Evolutionary conservation across 2,329 filamentous ascomycete genomes (phyloP), one percentile per base, ranked within the genome.

Genomic region (Clonostachys sp.): DNA sequence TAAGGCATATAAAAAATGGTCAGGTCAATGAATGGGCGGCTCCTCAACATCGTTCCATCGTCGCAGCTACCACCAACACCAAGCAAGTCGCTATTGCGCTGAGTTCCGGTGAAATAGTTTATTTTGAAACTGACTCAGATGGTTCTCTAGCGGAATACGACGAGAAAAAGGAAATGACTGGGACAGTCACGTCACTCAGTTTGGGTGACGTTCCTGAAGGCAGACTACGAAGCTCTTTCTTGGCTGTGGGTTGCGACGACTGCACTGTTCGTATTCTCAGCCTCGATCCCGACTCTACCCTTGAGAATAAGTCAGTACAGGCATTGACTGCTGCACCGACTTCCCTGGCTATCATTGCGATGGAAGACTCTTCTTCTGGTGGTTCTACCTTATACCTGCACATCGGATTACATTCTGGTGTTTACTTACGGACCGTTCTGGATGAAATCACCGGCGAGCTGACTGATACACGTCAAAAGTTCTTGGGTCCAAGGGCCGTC

Each of bases 201-300:
- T 76, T 99, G 45, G 94, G 92, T 4, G 87, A 94, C 46, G 91
- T 97, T 13, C 92, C 94, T 0, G 88, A 95, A 66, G 94, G 95
- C 30, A 84, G 91, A 44, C 74, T 92, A 40, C 80, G 95, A 62
- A 96, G 91, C 63, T 90, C 89, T 2, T 99, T 95, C 70, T 76
- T 97, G 46, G 95, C 95, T 41, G 92, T 99, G 41, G 95, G 95
- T 6, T 97, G 92, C 61, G 94, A 96, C 59, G 94, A 99, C 66
- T 91, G 89, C 50, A 97, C 94, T 1, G 94, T 99, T 46, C 87
- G 94, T 46, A 90, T 99, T 46, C 78, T 95, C 47, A 95, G 91
- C 59, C 72, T 96, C 33, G 90, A 95, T 59, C 90, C 91, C 0
- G 91, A 96, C 54, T 87, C 89, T 4, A 95, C 91, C 0, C 73